These are phyloP conservation scores for Begonia loranthoides DNA, from an alignment of 306 rosid species.

Conservation along the genomic window DNA sequence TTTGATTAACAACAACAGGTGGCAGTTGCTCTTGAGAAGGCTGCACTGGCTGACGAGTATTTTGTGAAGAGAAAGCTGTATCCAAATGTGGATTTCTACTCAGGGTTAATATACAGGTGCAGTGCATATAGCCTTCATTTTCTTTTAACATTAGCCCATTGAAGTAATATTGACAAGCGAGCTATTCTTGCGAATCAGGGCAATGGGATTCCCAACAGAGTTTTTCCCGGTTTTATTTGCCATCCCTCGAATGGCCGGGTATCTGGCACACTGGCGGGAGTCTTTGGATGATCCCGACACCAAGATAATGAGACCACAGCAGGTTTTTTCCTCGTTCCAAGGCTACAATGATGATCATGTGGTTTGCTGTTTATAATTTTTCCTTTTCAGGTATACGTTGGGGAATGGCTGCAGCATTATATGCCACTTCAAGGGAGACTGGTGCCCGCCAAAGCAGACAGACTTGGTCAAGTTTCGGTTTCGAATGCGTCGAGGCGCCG, in stretches of 20 bases:
- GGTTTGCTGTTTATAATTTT: background rate
- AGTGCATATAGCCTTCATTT: background rate
- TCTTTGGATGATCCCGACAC: constrained; percentile 89
- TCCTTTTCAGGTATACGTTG: constrained; percentile 53
- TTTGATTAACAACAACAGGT: constrained; percentile 24
- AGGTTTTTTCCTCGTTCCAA: constrained; percentile 33
- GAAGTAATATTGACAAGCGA: background rate
- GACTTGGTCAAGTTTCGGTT: constrained; percentile 54
- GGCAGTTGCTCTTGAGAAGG: constrained; percentile 79
- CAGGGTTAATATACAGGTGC: constrained; percentile 68
- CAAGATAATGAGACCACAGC: constrained; percentile 84
- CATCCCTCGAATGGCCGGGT: constrained; percentile 94
- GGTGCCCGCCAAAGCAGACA: constrained; percentile 32
- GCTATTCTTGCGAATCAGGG: constrained; percentile 33
- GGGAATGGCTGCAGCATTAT: constrained; percentile 72
- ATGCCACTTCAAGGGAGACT: constrained; percentile 37
- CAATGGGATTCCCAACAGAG: constrained; percentile 86
- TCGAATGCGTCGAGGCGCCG: constrained; percentile 79
- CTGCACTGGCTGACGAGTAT: constrained; percentile 75
- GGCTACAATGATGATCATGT: background rate
- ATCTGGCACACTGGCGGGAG: constrained; percentile 91
- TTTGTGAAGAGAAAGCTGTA: constrained; percentile 81
- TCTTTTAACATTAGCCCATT: background rate
- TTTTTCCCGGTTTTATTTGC: constrained; percentile 79
- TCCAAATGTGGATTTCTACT: constrained; percentile 93